Percentiles rank a stretch among this genome's conserved stretches.
Evolutionary conservation across 331 rosid species (phyloP).

Genomic region (Malus hybrid): DNA sequence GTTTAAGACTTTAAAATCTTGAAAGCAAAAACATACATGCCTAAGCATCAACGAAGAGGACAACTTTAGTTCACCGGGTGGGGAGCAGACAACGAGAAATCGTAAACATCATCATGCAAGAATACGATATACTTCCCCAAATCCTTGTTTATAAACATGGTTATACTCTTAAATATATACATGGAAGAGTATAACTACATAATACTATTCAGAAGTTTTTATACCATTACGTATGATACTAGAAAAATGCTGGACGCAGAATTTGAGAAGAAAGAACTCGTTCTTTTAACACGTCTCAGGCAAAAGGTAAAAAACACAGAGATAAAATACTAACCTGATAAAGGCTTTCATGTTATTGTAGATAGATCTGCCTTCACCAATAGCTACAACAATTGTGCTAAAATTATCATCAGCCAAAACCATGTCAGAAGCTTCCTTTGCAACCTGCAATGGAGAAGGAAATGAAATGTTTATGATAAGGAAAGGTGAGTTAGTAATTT

Average conservation of each 20-base stretch:
- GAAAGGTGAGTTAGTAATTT: background rate
- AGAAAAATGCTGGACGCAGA: background rate
- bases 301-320: background rate
- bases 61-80: background rate
- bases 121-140: background rate
- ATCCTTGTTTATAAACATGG: background rate
- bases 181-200: no score
- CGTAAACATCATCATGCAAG: background rate
- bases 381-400: conserved; percentile 73
- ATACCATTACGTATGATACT: background rate
- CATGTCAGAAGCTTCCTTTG: conserved; percentile 84
- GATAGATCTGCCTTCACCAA: conserved; percentile 81
- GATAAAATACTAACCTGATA: conserved; percentile 43
- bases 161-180: background rate
- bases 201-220: background rate
- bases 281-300: no score
- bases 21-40: background rate
- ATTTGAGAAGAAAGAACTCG: background rate
- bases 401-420: conserved; percentile 78
- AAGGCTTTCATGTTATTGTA: conserved; percentile 80
- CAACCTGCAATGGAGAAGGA: conserved; percentile 34
- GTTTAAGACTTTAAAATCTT: background rate
- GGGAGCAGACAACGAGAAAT: no score
- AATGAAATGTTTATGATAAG: background rate
- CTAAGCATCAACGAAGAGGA: background rate